Evolutionary conservation across 163 green algal genomes (phyloP), one percentile per base, ranked within the genome.

Genomic region (Prototheca stagnorum): DNA sequence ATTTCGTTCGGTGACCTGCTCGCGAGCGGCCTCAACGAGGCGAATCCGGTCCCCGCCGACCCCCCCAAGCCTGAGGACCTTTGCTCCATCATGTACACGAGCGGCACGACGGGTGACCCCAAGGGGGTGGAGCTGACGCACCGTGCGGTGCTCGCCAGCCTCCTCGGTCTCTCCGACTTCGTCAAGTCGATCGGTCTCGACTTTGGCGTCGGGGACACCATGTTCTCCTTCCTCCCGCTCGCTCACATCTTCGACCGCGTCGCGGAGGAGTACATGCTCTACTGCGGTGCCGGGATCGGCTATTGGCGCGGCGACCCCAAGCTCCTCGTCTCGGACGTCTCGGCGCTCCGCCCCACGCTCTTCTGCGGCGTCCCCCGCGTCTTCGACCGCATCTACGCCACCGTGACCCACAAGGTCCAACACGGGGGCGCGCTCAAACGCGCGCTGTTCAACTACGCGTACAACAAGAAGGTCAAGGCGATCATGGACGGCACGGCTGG

Each of bases 81-180:
- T 9, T 85, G 74, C 63, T 92, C 81, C 57, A 93, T 95, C 63
- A 94, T 95, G 82, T 95, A 95, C 74, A 95, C 85, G 51, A 17
- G 51, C 54, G 39, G 42, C 24, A 49, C 42, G 24, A 49, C 42
- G 42, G 42, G 42, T 25, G 19, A 22, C 14, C 42, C 84, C 53
- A 93, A 95, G 75, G 85, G 85, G 16, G 88, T 97, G 44, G 74
- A 92, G 68, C 61, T 93, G 43, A 85, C 66, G 0, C 88, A 97
- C 52, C 40, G 36, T 16, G 73, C 72, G 1, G 51, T 97, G 35
- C 39, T 93, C 22, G 42, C 64, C 34, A 54, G 59, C 9, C 53
- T 84, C 14, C 37, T 45, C 21, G 29, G 37, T n/a, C 44, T 63
- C 34, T 14, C 12, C 12, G 17, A 12, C 5, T 69, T 46, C 33